These are phyloP conservation scores for Boletus insuetus DNA, from an alignment of 768 basidiomycete genomes.

Conservation along the genomic window DNA sequence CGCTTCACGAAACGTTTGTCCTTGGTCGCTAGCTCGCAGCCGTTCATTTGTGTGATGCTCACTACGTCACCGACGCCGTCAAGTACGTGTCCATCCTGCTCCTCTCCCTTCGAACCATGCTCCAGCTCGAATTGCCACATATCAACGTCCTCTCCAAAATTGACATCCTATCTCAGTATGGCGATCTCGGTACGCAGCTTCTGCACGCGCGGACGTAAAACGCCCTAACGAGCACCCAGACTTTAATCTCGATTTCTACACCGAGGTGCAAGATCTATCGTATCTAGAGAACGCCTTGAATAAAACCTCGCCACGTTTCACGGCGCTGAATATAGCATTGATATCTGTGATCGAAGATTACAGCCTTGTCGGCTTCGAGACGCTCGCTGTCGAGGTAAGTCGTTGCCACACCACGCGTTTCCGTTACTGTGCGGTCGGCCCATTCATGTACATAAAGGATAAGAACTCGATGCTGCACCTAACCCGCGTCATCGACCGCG, in stretches of 20 bases:
- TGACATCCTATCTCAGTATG: constrained; percentile 86
- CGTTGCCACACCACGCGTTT: background rate
- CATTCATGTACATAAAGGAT: constrained; percentile 51
- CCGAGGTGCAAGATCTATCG: constrained; percentile 93
- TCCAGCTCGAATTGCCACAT: constrained; percentile 98
- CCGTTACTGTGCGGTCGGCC: background rate
- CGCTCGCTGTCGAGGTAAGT: constrained; percentile 88
- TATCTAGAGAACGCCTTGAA: constrained; percentile 78
- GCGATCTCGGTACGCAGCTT: constrained; percentile 74
- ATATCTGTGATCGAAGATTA: constrained; percentile 94
- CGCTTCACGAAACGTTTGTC: background rate
- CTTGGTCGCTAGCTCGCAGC: constrained; percentile 67
- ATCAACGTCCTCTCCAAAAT: constrained; percentile 96
- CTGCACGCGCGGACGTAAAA: background rate
- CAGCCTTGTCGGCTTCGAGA: constrained; percentile 92
- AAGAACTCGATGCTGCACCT: constrained; percentile 93
- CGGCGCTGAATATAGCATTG: constrained; percentile 83
- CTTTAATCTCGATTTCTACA: constrained; percentile 97
- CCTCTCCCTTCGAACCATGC: constrained; percentile 91
- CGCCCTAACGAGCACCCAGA: constrained; percentile 45
- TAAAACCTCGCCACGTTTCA: constrained; percentile 63
- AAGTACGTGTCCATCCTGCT: constrained; percentile 94
- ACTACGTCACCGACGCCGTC: constrained; percentile 93
- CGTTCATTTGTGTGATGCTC: constrained; percentile 94
- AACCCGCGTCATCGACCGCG: constrained; percentile 80